Evolutionary conservation across 768 basidiomycete genomes (phyloP), one percentile per base, ranked within the genome.

Genomic region (Rhizopogon roseolus): DNA sequence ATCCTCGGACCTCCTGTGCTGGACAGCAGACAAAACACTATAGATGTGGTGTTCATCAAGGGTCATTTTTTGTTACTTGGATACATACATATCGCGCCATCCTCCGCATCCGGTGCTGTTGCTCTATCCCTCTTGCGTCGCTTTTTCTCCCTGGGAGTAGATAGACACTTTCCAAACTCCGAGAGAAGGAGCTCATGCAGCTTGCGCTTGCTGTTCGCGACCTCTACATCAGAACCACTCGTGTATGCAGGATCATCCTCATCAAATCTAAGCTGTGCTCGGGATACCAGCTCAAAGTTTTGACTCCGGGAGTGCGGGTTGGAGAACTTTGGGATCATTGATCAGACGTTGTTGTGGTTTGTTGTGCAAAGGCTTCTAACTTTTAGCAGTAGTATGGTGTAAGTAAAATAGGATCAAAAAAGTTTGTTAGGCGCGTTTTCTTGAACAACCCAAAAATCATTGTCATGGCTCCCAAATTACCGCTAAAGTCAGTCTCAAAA

Each of bases 1-100:
- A 53, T 57, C n/a, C 65, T 62, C 0, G 75, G 72, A 17, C 13
- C 27, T 50, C 58, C 58, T 53, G 37, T 57, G 49, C 58, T 60
- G 1, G 81, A 82, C 14, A 82, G 56, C 19, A 83, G 73, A 14
- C 79, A 76, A 57, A 83, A 82, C 32, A 66, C 80, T 82, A 36
- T 28, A 28, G 11, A 42, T 49, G 19, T 51, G 34, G 34, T 32
- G 17, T 28, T 43, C 42, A 59, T 25, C 3, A 29, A 0, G 40
- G 16, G 22, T 22, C 22, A 29, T 34, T n/a, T 8, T 10, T 22
- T 48, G 32, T 22, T 34, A 38, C 9, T 34, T 14, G 4, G 13
- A 34, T n/a, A 52, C 57, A 25, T 46, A 56, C 51, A 28, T 28
- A 49, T 44, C 7, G 44, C 34, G 9, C 22, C 22, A 3, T 50